Evolutionary conservation across 768 basidiomycete genomes (phyloP), one percentile per base, ranked within the genome.

Genomic region (Chalciporus piperatus): DNA sequence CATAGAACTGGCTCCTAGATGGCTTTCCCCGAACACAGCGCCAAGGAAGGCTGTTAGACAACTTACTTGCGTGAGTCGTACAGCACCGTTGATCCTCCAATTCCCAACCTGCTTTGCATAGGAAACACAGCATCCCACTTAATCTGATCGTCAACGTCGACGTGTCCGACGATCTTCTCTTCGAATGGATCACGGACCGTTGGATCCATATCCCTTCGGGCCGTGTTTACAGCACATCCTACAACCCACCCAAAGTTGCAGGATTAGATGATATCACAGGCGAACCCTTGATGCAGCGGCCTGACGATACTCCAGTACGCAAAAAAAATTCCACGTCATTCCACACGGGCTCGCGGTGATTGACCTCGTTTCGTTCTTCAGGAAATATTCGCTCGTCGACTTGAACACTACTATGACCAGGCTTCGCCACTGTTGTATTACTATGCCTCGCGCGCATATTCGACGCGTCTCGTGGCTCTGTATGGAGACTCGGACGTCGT

Each of bases 1-100:
- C 28, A 38, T 41, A 92, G 88, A 85, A 87, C 63, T 94, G 92
- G 92, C 85, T 94, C 54, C 69, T 94, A 45, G 93, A 95, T 54
- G 93, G 93, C 27, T 95, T 95, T 63, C 93, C 93, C 47, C 83
- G 93, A 41, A 95, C 92, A 6, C 74, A 91, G 8, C 81, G 79
- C 13, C 93, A 95, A 66, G 91, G 84, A 9, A 73, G 83, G 62
- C 72, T 92, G 30, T 74, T 95, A 20, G 87, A 95, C 66, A 70
- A 72, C 2, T 78, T 90, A 67, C 80, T 95, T 33, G 76, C 76
- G 87, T 87, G 58, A 49, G 80, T 61, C 20, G 37, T 25, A 55
- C 33, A 14, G 13, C 44, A 4, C 7, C 14, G 2, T 1, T 32
- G 19, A 22, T 27, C 28, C 5, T 41, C 13, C 14, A 0, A 40